Evolutionary conservation across 192 early-diverging fungal species (phyloP), one percentile per base, ranked within the genome.

Genomic region (Paraglomus occultum): DNA sequence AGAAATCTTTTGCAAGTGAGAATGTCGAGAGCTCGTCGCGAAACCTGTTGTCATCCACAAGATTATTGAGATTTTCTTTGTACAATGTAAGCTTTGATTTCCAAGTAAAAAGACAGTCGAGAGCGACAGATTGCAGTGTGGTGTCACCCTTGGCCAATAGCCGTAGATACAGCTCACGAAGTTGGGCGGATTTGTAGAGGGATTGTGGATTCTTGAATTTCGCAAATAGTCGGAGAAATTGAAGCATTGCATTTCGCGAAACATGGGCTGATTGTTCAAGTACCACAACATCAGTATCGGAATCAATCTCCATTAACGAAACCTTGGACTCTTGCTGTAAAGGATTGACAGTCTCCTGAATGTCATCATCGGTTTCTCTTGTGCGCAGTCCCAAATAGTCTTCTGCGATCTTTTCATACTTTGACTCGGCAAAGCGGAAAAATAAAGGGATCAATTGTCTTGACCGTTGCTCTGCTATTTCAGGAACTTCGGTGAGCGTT

Each of bases 61-160:
- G 75, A 15, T 83, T 84, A 51, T 84, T 84, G 69, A 99, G 78
- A 43, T 89, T 83, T 22, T 96, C 95, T 17, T 80, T 82, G 67
- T 95, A 93, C 38, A 87, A 85, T 11, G 74, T 71, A 20, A 98
- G 62, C 0, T 83, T 75, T 12, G 86, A 74, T 67, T 91, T 90
- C 92, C 93, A 99, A 0, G 89, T 83, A 42, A 92, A 80, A 55
- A 99, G 45, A 72, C 94, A 96, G 47, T 93, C 89, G 1, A 99
- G 78, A 4, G 95, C 92, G 3, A 83, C 71, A 38, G 80, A 74
- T 79, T 99, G 98, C 6, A 95, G 54, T 46, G 84, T 80, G 14
- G 76, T 79, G 77, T 98, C 95, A 59, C 92, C 92, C 10, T 89
- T 91, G 4, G 87, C 77, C 43, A 99, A 83, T 31, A 98, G 74